phyloP scores from a whole-genome alignment of 2,329 filamentous ascomycete genomes.

The Apiospora arundinis region DNA sequence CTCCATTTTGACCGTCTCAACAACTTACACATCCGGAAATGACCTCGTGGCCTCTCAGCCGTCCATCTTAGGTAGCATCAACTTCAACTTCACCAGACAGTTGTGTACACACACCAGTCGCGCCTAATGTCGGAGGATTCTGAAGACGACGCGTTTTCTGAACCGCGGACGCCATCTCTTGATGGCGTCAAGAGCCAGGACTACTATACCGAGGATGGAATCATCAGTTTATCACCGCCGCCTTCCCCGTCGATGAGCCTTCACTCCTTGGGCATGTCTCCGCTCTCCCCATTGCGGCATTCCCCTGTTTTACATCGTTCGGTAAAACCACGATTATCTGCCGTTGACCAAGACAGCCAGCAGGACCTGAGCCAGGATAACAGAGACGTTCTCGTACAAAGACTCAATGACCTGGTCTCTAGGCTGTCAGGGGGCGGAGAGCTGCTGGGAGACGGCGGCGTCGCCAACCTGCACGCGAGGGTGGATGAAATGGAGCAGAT shows the following conservation, averaged over 20 bases:
- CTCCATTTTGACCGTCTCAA: neutral
- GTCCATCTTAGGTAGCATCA: no score
- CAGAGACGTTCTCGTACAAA: conserved; percentile 54
- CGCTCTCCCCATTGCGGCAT: conserved; percentile 13
- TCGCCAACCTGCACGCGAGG: conserved; percentile 47
- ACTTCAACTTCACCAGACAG: no score
- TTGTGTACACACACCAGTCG: neutral
- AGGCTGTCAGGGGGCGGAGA: conserved; percentile 32
- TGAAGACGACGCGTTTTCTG: conserved; percentile 11
- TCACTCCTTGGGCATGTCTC: conserved; percentile 17
- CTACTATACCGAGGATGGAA: neutral
- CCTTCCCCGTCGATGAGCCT: conserved; percentile 18
- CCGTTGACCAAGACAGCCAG: neutral
- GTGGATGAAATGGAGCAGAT: conserved; percentile 51
- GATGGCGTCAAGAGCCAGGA: neutral
- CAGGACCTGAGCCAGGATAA: conserved; percentile 39
- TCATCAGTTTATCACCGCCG: conserved; percentile 6
- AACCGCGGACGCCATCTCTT: neutral
- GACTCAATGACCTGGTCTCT: conserved; percentile 40
- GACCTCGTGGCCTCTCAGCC: no score
- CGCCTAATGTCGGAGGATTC: conserved; percentile 16
- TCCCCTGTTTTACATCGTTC: conserved; percentile 3
- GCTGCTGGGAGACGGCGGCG: conserved; percentile 36
- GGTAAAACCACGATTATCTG: neutral
- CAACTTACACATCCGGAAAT: neutral